Evolutionary conservation across 768 basidiomycete species (phyloP), one percentile per base, ranked within the genome.

Genomic region (Dioszegia aurantiaca): DNA sequence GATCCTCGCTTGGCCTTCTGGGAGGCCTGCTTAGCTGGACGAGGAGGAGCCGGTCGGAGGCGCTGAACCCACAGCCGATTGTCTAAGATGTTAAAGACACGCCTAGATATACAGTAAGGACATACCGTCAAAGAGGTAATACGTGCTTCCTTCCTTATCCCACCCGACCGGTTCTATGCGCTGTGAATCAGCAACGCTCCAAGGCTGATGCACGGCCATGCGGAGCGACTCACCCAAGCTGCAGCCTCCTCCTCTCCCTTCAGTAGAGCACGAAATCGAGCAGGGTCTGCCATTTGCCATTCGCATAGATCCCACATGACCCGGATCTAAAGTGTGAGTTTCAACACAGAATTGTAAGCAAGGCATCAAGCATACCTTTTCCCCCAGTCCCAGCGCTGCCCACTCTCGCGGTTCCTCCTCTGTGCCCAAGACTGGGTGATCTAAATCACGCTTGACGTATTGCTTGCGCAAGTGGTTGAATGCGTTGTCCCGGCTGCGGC

Each of bases 41-140:
- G 55, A n/a, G 69, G 63, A n/a, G 69, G 73, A 42, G 67, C 60
- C 6, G 75, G 70, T 16, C 58, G 64, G 12, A 65, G 57, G 33
- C 72, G 68, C 62, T 77, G 72, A 4, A 77, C 60, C 75, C 75
- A 77, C 11, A 77, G 57, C 3, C 75, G 70, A 48, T 77, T 77
- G 51, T 77, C 75, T 76, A 31, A 17, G 2, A 10, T 3, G 49
- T 52, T 23, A 40, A 42, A 21, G 14, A 58, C 30, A 54, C 21
- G 26, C 33, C 43, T 17, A 27, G 36, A 30, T 14, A 53, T n/a
- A 45, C 16, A 10, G 40, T 4, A 19, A 16, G 17, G 14, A 58
- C 72, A 52, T 36, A 76, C 77, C 77, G 39, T 77, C 76, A 60
- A 78, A 78, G 26, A 78, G 56, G 59, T 61, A 78, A 59, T 75